Conservation (phyloP, 805 yeast genomes). For the Barnettozyma californica region DNA sequence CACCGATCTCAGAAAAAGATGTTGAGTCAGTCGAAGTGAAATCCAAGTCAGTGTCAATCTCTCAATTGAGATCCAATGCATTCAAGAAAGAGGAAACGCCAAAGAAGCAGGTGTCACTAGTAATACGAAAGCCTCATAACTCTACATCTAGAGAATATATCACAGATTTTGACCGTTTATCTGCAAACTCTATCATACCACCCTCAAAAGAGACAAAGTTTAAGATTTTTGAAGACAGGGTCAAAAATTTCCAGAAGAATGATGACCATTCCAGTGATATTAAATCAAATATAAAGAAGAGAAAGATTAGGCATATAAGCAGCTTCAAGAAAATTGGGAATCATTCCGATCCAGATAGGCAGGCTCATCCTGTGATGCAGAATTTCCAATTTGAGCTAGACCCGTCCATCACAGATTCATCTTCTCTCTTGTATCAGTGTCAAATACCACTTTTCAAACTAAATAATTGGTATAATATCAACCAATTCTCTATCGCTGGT, state of each 20-base stretch:
- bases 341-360: not conserved
- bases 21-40: not conserved
- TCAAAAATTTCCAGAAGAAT: constrained; percentile 1
- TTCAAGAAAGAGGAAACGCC: not conserved
- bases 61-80: not conserved
- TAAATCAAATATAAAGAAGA: not conserved
- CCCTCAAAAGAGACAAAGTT: not conserved
- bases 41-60: not conserved
- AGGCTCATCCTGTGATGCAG: not conserved
- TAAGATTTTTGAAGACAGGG: constrained; percentile 1
- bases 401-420: constrained; percentile 1
- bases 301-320: not conserved
- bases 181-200: not conserved
- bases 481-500: constrained; percentile 7
- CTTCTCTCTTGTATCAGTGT: constrained; percentile 5
- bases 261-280: not conserved
- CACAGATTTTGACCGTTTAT: not conserved
- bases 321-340: not conserved
- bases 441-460: constrained; percentile 17
- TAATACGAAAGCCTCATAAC: not conserved
- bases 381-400: constrained; percentile 6
- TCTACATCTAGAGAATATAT: not conserved
- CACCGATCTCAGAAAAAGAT: too few species aligned
- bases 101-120: not conserved
- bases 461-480: constrained; percentile 21